Evolutionary conservation across 768 basidiomycete genomes (phyloP), one percentile per base, ranked within the genome.

Genomic region (Pisolithus albus): DNA sequence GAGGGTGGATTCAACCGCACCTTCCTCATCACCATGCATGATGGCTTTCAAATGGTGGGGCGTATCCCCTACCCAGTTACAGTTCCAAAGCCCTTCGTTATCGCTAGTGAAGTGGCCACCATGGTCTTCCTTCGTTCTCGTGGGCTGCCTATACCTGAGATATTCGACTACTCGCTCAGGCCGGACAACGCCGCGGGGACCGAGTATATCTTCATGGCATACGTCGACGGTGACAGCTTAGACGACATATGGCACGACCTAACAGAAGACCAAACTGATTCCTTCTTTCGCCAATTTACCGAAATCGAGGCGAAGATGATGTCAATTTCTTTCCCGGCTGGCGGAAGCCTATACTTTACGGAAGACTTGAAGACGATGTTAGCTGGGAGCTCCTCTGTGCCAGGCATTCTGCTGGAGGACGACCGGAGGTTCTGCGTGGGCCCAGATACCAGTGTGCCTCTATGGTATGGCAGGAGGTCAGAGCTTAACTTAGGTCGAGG

Each of bases 381-480:
- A 26, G 26, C 26, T 4, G 26, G 72, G 53, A 57, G 69, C 16
- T 60, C 68, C 13, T 59, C 58, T 63, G 60, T 50, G 55, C 26
- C 49, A 53, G 71, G 64, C 58, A 66, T 78, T 46, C 58, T 69
- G 21, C 54, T 64, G 13, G 53, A 70, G 48, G 70, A 71, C 63
- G 52, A 69, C 63, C 67, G 6, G 26, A 26, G 59, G 46, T 76
- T 77, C 67, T 75, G 71, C 53, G 56, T 77, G 48, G 74, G 74
- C 61, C 74, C 67, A 61, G 79, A 79, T 66, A 56, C 61, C 7
- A 71, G 68, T 3, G 41, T 73, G 53, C 58, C 32, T 59, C 16
- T 79, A 62, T 81, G 77, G 77, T 75, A 65, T 58, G 75, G 78
- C 0, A 72, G 74, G 62, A 75, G 78, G 52, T 65, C 74, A 53